phyloP scores from a whole-genome alignment of 441 rosid species.

The Mallotus japonicus region DNA sequence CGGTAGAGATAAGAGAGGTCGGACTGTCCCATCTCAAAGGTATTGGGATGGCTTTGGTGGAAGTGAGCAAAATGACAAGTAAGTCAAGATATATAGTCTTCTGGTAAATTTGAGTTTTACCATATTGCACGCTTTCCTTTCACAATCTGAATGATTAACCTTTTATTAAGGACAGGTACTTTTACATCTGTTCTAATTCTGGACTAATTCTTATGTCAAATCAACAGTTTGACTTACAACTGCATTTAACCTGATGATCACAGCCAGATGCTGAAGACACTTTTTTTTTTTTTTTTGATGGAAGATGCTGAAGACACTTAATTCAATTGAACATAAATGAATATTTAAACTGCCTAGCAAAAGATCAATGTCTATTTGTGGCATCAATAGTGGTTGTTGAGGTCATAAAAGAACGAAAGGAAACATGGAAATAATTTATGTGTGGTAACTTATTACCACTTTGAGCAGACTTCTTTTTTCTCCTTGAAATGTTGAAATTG shows the following conservation, averaged over 20 bases:
- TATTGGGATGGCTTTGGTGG: conserved; percentile 73
- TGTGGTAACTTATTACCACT: not conserved
- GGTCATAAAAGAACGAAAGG: not conserved
- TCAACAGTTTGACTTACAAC: not conserved
- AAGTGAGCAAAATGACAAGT: conserved; percentile 57
- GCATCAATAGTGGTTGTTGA: not conserved
- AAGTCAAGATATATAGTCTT: conserved; percentile 30
- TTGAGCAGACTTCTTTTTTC: not conserved
- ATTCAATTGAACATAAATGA: not conserved
- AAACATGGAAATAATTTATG: not conserved
- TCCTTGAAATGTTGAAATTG: not conserved
- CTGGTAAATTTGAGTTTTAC: not conserved
- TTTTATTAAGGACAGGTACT: not conserved
- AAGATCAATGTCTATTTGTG: not conserved
- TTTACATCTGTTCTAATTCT: not conserved
- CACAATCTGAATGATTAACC: not conserved
- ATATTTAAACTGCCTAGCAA: not conserved
- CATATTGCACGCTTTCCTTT: not conserved
- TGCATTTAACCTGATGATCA: not conserved
- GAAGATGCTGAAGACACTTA: not conserved
- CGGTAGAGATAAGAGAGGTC: conserved; percentile 71
- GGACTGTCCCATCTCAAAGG: conserved; percentile 62
- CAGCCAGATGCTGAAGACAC: not conserved
- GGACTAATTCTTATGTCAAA: not conserved
- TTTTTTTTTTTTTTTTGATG: no score